A percentile compares a stretch with the other conserved stretches of the same genome.
Conservation (phyloP, 495 filamentous ascomycete genomes). For the Niebla homalea region DNA sequence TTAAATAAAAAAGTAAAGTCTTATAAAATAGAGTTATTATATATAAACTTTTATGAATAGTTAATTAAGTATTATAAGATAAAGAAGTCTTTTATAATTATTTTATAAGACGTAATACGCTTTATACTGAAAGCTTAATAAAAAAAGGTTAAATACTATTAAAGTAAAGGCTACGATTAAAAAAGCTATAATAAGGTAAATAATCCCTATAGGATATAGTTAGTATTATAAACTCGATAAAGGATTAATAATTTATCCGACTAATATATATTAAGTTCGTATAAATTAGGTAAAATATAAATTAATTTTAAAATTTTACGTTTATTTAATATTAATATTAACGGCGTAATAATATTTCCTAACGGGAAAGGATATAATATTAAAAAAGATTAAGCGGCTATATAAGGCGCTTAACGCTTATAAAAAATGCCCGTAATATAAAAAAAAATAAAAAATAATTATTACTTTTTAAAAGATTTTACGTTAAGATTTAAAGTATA, state of each 20-base stretch:
- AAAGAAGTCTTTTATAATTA: too few relatives aligned
- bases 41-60: background rate
- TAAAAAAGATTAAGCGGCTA: background rate
- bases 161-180: too few relatives aligned
- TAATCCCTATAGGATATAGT: too few relatives aligned
- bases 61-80: background rate
- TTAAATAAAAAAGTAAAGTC: background rate
- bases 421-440: background rate
- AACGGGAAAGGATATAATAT: background rate
- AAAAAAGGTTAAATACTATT: too few relatives aligned
- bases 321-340: background rate
- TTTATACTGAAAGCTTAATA: too few relatives aligned
- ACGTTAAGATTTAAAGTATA: too few relatives aligned
- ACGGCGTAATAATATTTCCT: background rate
- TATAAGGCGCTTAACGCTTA: background rate
- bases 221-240: too few relatives aligned
- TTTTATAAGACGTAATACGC: too few relatives aligned
- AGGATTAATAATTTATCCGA: too few relatives aligned
- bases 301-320: background rate
- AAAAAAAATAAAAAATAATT: background rate
- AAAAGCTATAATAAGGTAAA: too few relatives aligned
- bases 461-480: too few relatives aligned
- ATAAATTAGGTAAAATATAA: background rate
- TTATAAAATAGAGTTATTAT: background rate
- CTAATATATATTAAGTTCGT: too few relatives aligned